Evolutionary conservation across 768 basidiomycete genomes (phyloP).

Genomic region (Boletus reticuloceps): DNA sequence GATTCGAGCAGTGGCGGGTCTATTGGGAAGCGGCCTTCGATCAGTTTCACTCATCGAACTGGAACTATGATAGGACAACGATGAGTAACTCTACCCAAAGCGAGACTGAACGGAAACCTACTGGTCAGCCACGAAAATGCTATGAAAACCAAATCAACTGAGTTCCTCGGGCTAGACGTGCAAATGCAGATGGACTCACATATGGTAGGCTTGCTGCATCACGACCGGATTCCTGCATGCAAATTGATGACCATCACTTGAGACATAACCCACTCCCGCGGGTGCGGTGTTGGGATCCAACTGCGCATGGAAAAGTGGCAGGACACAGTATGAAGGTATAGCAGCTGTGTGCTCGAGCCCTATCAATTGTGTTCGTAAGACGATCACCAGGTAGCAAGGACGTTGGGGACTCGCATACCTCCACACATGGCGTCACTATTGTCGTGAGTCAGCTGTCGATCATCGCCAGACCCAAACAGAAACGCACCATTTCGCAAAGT

Average conservation of each 20-base stretch:
- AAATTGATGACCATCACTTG: constrained; percentile 56
- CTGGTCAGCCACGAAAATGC: constrained; percentile 56
- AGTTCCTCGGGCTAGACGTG: background rate
- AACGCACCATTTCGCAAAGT: constrained; percentile 53
- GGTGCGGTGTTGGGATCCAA: constrained; percentile 26
- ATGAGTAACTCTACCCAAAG: background rate
- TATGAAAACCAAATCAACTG: constrained; percentile 14
- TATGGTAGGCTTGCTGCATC: constrained; percentile 55
- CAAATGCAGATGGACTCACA: constrained; percentile 37
- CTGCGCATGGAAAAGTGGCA: constrained; percentile 51
- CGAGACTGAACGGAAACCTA: constrained; percentile 10
- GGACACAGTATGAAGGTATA: constrained; percentile 51
- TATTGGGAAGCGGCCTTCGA: constrained; percentile 41
- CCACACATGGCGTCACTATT: constrained; percentile 50
- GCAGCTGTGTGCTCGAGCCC: constrained; percentile 50
- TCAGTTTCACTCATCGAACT: constrained; percentile 46
- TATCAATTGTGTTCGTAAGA: constrained; percentile 18
- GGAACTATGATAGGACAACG: constrained; percentile 36
- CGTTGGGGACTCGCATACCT: constrained; percentile 30
- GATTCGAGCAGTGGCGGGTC: constrained; percentile 41
- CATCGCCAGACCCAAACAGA: background rate
- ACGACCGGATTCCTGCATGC: constrained; percentile 51
- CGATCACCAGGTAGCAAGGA: background rate
- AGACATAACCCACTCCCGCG: constrained; percentile 45
- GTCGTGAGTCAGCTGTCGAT: background rate